phyloP scores from a whole-genome alignment of 495 filamentous ascomycete genomes.

The Neurospora sp. region DNA sequence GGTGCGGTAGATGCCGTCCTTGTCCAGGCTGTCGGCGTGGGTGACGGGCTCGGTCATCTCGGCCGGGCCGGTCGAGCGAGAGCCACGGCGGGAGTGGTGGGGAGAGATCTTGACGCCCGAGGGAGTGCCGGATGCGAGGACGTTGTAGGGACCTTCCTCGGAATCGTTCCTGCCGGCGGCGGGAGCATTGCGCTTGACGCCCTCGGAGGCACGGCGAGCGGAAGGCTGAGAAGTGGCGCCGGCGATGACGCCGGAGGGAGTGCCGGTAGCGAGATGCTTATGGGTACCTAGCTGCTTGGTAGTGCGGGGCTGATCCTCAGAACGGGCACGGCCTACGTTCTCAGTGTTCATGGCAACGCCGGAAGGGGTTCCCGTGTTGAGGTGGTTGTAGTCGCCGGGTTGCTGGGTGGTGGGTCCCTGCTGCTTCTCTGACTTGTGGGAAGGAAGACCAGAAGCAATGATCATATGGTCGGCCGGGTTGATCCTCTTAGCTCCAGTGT shows the following conservation, averaged over 20 bases:
- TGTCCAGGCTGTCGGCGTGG: slow-evolving; percentile 7
- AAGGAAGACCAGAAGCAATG: background rate
- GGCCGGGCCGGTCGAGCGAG: background rate
- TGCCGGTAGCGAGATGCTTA: background rate
- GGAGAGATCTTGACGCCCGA: slow-evolving; percentile 17
- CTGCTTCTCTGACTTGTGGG: background rate
- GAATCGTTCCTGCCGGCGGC: background rate
- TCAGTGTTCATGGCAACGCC: slow-evolving; percentile 13
- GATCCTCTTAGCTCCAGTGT: background rate
- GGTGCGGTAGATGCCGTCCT: slow-evolving; percentile 19
- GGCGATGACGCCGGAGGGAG: background rate
- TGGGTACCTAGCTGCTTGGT: background rate
- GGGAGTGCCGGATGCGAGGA: slow-evolving; percentile 14
- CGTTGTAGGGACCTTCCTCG: slow-evolving; percentile 10
- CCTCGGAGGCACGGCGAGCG: background rate
- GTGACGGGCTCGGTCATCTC: slow-evolving; percentile 2
- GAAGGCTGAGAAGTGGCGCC: background rate
- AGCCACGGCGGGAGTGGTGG: background rate
- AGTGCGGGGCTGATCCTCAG: background rate
- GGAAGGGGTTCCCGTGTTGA: slow-evolving; percentile 21
- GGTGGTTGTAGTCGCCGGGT: slow-evolving; percentile 18
- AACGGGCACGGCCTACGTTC: background rate
- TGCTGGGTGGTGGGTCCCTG: background rate
- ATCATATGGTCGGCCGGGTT: background rate
- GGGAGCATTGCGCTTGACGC: background rate